Conservation (phyloP, 768 basidiomycete genomes). For the Cystobasidium ongulense region DNA sequence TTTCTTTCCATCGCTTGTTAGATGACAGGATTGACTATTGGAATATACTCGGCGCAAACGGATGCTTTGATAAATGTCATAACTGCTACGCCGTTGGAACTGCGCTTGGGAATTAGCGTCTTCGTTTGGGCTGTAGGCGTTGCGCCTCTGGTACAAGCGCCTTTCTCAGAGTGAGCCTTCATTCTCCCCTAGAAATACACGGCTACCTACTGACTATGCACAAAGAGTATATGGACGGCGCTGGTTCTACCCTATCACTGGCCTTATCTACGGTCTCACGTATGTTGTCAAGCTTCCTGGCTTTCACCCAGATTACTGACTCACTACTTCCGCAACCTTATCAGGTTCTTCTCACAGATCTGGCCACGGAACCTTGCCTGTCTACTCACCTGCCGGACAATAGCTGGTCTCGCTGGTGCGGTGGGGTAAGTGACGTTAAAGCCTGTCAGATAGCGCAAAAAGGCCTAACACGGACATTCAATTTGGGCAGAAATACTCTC, state of each 20-base stretch:
- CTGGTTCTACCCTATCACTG: background rate
- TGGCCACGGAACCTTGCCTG: conserved; percentile 10
- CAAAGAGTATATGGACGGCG: conserved; percentile 13
- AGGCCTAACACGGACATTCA: too few relatives aligned
- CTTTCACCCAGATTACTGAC: background rate
- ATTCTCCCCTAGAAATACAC: background rate
- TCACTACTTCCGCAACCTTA: background rate
- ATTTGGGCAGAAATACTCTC: conserved; percentile 10
- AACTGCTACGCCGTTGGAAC: background rate
- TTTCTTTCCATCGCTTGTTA: too few relatives aligned
- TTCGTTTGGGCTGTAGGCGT: conserved; percentile 9
- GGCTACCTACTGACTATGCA: background rate
- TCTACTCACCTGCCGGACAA: background rate
- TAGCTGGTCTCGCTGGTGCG: background rate
- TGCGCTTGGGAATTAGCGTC: background rate
- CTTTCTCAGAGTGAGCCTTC: conserved; percentile 2
- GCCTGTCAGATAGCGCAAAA: too few relatives aligned
- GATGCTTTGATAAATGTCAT: background rate
- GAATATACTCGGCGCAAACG: background rate
- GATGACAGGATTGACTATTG: conserved; percentile 15
- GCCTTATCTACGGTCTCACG: background rate
- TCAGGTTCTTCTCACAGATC: background rate
- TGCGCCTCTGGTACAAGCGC: conserved; percentile 1
- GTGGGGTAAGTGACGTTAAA: conserved; percentile 5
- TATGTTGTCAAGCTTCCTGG: background rate